These are phyloP conservation scores for Omphalotus guepiniiformis DNA, from an alignment of 768 basidiomycete species.

Conservation along the genomic window DNA sequence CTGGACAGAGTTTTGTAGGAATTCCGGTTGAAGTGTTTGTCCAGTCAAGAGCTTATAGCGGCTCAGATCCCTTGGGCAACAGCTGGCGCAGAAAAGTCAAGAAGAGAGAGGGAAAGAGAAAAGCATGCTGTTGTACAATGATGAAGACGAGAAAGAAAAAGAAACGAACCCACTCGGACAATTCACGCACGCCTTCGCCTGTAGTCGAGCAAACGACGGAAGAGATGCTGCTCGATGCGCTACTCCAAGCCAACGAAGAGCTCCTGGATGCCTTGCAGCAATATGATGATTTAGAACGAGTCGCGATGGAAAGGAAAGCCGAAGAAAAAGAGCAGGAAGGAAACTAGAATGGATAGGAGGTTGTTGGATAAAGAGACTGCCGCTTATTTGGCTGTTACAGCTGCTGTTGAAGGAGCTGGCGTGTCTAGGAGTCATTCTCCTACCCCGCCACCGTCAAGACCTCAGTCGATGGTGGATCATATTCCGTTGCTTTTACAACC, in stretches of 20 bases:
- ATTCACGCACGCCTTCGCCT: too few species aligned
- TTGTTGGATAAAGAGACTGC: slow-evolving; percentile 34
- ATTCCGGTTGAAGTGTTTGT: slow-evolving; percentile 73
- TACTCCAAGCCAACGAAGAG: slow-evolving; percentile 72
- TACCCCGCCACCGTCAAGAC: too few species aligned
- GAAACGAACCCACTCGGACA: too few species aligned
- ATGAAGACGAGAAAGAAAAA: background rate
- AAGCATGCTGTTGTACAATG: slow-evolving; percentile 2
- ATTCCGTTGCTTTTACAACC: too few species aligned
- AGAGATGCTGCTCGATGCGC: slow-evolving; percentile 67
- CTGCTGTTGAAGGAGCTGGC: slow-evolving; percentile 1
- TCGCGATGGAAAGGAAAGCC: slow-evolving; percentile 59
- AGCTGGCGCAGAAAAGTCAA: slow-evolving; percentile 72
- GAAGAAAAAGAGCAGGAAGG: slow-evolving; percentile 69
- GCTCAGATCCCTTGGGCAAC: slow-evolving; percentile 92
- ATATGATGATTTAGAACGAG: slow-evolving; percentile 72
- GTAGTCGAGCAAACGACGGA: slow-evolving; percentile 55
- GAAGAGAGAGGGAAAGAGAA: slow-evolving; percentile 29
- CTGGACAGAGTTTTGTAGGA: slow-evolving; percentile 51
- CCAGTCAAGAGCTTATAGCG: slow-evolving; percentile 80
- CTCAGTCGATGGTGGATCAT: too few species aligned
- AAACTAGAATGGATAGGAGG: slow-evolving; percentile 59
- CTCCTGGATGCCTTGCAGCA: slow-evolving; percentile 64
- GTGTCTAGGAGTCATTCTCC: slow-evolving; percentile 3
- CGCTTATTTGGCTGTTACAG: background rate